Percentiles rank a stretch among this genome's conserved stretches.
phyloP scores from a whole-genome alignment of 129 eudicot genomes.

The Cynara cardunculus region DNA sequence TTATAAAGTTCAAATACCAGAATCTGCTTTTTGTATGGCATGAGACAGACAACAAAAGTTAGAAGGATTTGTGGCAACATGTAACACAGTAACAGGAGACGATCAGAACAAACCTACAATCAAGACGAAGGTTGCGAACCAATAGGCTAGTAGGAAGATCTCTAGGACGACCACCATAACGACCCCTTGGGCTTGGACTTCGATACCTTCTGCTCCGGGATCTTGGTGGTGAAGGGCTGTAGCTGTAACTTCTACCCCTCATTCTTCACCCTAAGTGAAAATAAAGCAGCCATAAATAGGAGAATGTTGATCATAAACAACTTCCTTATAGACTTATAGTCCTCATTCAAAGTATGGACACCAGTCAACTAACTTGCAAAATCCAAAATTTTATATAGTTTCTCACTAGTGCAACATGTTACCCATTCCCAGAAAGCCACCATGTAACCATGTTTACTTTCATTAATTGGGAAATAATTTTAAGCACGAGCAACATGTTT shows the following conservation, averaged over 20 bases:
- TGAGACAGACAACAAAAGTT: background rate
- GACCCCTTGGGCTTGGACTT: constrained; percentile 65
- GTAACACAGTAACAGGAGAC: too few relatives aligned
- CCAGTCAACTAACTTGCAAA: background rate
- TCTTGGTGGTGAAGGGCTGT: constrained; percentile 72
- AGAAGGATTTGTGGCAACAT: background rate
- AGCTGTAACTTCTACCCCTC: constrained; percentile 77
- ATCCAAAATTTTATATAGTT: too few relatives aligned
- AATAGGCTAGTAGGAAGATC: constrained; percentile 67
- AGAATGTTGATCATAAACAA: background rate
- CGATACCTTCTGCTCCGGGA: constrained; percentile 49
- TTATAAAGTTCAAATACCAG: background rate
- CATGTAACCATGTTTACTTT: background rate
- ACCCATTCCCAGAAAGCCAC: background rate
- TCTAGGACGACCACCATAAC: constrained; percentile 44
- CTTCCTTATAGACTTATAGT: background rate
- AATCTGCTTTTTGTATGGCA: background rate
- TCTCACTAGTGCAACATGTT: too few relatives aligned
- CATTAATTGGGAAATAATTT: background rate
- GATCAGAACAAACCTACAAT: constrained; percentile 49
- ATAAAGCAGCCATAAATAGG: background rate
- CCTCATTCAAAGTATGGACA: background rate
- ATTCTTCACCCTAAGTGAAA: constrained; percentile 30
- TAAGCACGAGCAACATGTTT: background rate
- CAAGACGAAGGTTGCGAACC: constrained; percentile 71